Evolutionary conservation across 164 flowering plant species (phyloP), one percentile per base, ranked within the genome.

Genomic region (Magnolia sinica): DNA sequence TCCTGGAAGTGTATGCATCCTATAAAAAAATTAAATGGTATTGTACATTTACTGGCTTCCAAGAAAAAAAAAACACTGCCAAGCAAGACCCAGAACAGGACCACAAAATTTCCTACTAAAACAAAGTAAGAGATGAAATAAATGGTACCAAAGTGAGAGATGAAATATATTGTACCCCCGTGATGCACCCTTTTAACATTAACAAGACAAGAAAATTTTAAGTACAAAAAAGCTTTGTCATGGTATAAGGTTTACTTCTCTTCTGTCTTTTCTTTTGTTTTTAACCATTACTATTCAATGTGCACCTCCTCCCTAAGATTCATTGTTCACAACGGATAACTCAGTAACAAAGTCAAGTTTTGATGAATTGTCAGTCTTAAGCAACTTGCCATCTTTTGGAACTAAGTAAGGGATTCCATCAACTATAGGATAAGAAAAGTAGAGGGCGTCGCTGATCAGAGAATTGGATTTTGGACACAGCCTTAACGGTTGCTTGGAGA

Each of bases 341-440:
- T 80, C 76, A 13, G 50, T 78, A 73, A 18, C 68, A 68, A 23
- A 74, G 67, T 76, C 74, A 49, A 73, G 55, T 31, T 64, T 65
- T 24, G 75, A 50, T 71, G 69, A 45, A 1, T 55, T 16, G 29
- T 80, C 88, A 22, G 69, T 49, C 19, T 87, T 88, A 71, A 93
- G 83, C 52, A 90, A 76, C 78, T 87, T 90, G 1, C 95, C 97
- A 80, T 89, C 94, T 58, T 75, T 81, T 13, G 97, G 95, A 9
- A 89, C 89, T 80, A 93, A 81, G 77, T 87, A 83, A 73, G 97
- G 95, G 68, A 91, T 88, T 72, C 96, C 97, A 84, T 93, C 86
- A 58, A 85, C 90, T 69, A 91, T 84, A 0, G 95, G 93, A 81
- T 79, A 91, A n/a, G 91, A 89, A 61, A 89, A 88, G 3, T 92